A percentile compares a stretch with the other conserved stretches of the same genome.
These are phyloP conservation scores for Jackrogersella minutella DNA, from an alignment of 495 filamentous ascomycete genomes.

Conservation along the genomic window DNA sequence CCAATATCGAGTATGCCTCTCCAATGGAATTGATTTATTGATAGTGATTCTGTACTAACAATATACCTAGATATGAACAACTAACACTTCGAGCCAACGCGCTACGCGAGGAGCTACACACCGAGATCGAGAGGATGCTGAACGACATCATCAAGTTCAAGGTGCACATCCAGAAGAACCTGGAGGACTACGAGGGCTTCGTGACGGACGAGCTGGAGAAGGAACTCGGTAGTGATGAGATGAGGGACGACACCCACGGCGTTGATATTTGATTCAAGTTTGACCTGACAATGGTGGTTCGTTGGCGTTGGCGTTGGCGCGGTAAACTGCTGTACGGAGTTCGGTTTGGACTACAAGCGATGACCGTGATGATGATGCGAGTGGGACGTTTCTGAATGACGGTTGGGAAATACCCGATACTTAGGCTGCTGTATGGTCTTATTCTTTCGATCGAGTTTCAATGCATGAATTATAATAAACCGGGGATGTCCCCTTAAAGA, in stretches of 20 bases:
- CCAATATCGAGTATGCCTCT: slow-evolving; percentile 82
- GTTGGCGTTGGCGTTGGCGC: slow-evolving; percentile 4
- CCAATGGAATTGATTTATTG: neutral
- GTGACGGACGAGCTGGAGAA: slow-evolving; percentile 89
- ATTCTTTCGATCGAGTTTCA: slow-evolving; percentile 4
- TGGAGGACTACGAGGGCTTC: slow-evolving; percentile 93
- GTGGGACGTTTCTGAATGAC: slow-evolving; percentile 7
- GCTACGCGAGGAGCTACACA: slow-evolving; percentile 91
- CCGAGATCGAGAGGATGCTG: slow-evolving; percentile 93
- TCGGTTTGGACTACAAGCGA: slow-evolving; percentile 28
- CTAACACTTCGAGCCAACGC: slow-evolving; percentile 82
- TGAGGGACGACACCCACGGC: slow-evolving; percentile 49
- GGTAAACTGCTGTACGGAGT: slow-evolving; percentile 30
- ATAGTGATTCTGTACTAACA: slow-evolving; percentile 26
- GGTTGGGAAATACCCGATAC: slow-evolving; percentile 7
- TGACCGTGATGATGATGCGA: slow-evolving; percentile 32
- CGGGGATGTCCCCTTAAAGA: no score
- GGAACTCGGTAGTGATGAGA: slow-evolving; percentile 69
- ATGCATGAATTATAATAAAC: slow-evolving; percentile 5
- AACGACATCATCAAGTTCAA: slow-evolving; percentile 99
- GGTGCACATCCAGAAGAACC: slow-evolving; percentile 88
- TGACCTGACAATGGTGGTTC: neutral
- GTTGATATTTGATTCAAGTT: slow-evolving; percentile 38
- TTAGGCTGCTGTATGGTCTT: neutral
- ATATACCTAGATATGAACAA: slow-evolving; percentile 78